Evolutionary conservation across 371 early-diverging fungal genomes (phyloP).

Genomic region (Mucor velutinosus): DNA sequence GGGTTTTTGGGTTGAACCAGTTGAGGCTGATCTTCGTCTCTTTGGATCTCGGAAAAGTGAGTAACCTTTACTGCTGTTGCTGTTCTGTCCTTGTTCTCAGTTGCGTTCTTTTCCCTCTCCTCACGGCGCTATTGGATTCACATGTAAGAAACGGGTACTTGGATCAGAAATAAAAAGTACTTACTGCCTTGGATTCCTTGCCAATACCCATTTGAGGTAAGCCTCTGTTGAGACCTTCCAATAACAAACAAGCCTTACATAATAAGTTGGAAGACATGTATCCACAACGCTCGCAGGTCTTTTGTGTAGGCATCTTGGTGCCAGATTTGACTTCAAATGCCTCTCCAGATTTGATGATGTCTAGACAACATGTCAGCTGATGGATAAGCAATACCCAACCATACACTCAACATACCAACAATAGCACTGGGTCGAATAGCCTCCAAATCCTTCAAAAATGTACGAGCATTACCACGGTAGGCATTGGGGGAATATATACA

Average conservation of each 20-base stretch:
- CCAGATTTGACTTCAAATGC: constrained; percentile 75
- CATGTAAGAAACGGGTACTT: background rate
- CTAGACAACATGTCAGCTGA: constrained; percentile 30
- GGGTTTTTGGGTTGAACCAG: constrained; percentile 41
- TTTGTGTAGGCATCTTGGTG: constrained; percentile 70
- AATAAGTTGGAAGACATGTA: constrained; percentile 91
- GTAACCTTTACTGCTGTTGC: constrained; percentile 21
- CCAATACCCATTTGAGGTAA: constrained; percentile 71
- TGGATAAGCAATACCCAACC: too few species aligned
- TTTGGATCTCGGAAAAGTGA: constrained; percentile 48
- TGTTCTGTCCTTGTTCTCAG: background rate
- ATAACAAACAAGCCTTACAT: constrained; percentile 94
- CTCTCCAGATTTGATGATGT: constrained; percentile 95
- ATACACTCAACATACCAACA: constrained; percentile 60
- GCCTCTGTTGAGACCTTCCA: constrained; percentile 93
- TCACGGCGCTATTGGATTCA: constrained; percentile 26
- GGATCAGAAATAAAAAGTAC: background rate
- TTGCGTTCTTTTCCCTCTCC: constrained; percentile 19
- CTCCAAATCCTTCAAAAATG: constrained; percentile 97
- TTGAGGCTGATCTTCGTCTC: constrained; percentile 35
- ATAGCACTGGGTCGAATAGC: constrained; percentile 91
- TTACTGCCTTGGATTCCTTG: constrained; percentile 49
- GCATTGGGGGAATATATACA: constrained; percentile 99
- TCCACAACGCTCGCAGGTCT: constrained; percentile 88
- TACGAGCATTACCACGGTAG: constrained; percentile 96